Conservation (phyloP, 1,284 basidiomycete species). For the Irpex sp. region DNA sequence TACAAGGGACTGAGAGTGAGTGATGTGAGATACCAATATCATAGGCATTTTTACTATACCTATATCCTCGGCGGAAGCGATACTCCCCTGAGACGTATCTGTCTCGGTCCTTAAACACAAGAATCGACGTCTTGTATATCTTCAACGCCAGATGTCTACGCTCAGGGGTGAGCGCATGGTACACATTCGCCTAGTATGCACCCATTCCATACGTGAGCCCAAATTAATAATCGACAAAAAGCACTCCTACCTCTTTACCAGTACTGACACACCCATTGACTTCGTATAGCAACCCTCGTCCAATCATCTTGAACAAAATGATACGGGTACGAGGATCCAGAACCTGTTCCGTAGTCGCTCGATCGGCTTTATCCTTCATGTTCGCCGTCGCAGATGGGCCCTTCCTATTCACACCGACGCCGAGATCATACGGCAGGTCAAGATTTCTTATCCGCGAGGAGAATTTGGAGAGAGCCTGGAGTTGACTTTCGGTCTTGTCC, state of each 20-base stretch:
- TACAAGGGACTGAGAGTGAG: constrained; percentile 3
- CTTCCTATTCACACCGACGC: constrained; percentile 85
- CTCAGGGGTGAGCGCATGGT: constrained; percentile 75
- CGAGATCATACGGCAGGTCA: constrained; percentile 72
- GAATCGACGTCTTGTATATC: constrained; percentile 98
- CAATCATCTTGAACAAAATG: constrained; percentile 93
- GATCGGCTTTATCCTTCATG: constrained; percentile 89
- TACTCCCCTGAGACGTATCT: constrained; percentile 92
- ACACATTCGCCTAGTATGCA: constrained; percentile 81
- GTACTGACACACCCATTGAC: constrained; percentile 94
- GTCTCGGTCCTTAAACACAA: constrained; percentile 96
- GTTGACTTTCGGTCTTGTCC: constrained; percentile 62
- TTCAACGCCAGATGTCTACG: constrained; percentile 81
- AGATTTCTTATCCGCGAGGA: constrained; percentile 67
- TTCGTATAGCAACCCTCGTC: constrained; percentile 79
- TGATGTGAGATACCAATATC: background rate
- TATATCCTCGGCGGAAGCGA: constrained; percentile 92
- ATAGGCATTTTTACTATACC: constrained; percentile 16
- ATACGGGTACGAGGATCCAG: constrained; percentile 88
- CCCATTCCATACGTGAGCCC: background rate
- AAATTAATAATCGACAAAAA: too few relatives aligned
- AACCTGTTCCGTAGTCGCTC: constrained; percentile 93
- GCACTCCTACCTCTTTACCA: constrained; percentile 78
- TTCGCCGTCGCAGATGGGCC: constrained; percentile 84
- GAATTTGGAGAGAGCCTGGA: constrained; percentile 68